phyloP scores from a whole-genome alignment of 768 basidiomycete genomes.

The Collybia nuda region DNA sequence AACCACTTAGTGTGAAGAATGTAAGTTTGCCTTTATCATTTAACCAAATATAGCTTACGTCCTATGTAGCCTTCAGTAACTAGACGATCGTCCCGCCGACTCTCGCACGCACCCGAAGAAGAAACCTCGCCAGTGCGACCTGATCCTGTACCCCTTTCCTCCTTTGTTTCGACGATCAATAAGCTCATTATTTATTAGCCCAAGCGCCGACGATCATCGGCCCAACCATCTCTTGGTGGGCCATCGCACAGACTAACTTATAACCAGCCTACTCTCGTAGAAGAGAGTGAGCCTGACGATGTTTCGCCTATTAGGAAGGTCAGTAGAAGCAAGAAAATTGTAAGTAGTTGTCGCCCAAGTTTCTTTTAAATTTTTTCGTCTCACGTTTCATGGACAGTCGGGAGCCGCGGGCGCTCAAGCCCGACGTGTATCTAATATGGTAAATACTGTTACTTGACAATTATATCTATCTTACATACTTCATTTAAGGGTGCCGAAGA shows the following conservation, averaged over 20 bases:
- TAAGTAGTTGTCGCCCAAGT: slow-evolving; percentile 19
- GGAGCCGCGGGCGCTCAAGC: slow-evolving; percentile 50
- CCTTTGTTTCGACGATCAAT: slow-evolving; percentile 3
- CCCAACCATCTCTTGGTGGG: slow-evolving; percentile 66
- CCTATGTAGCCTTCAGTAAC: slow-evolving; percentile 23
- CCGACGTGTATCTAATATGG: slow-evolving; percentile 54
- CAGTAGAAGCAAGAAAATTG: slow-evolving; percentile 58
- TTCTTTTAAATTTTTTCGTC: too few relatives aligned
- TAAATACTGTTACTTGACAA: slow-evolving; percentile 18
- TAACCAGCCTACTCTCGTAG: slow-evolving; percentile 46
- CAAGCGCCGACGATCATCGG: slow-evolving; percentile 80
- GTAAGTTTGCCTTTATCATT: too few relatives aligned
- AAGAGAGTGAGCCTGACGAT: slow-evolving; percentile 78
- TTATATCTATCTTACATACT: neutral
- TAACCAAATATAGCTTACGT: neutral
- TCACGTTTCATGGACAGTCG: slow-evolving; percentile 24
- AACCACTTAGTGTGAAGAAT: slow-evolving; percentile 38
- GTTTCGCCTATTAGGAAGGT: slow-evolving; percentile 60
- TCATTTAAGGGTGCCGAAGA: slow-evolving; percentile 44
- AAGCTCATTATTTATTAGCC: slow-evolving; percentile 39
- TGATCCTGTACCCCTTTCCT: slow-evolving; percentile 51
- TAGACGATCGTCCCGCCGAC: slow-evolving; percentile 62
- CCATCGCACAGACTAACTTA: slow-evolving; percentile 34
- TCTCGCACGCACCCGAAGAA: slow-evolving; percentile 55
- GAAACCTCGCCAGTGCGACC: slow-evolving; percentile 41